These are phyloP conservation scores for Diaporthe citrichinensis DNA, from an alignment of 2,329 filamentous ascomycete genomes.

Conservation along the genomic window DNA sequence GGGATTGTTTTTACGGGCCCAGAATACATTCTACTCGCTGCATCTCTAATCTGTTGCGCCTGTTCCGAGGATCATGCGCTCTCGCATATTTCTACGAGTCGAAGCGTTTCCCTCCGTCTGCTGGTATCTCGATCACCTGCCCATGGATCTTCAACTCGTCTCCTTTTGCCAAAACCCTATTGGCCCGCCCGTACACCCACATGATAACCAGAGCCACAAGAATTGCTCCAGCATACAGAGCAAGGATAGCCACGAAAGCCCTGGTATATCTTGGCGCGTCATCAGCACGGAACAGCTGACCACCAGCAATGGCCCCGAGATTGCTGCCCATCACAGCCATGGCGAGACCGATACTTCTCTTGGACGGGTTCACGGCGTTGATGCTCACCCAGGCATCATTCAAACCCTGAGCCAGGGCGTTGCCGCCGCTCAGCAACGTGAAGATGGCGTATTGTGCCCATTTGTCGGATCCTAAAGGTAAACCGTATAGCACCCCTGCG, in stretches of 20 bases:
- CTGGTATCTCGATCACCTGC: background rate
- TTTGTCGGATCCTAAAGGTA: background rate
- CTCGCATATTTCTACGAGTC: background rate
- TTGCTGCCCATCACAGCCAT: conserved; percentile 43
- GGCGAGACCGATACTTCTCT: conserved; percentile 41
- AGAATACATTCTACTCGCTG: too few species aligned
- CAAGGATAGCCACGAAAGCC: conserved; percentile 40
- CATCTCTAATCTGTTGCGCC: background rate
- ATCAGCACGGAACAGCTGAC: conserved; percentile 38
- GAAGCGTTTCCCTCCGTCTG: background rate
- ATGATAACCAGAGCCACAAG: background rate
- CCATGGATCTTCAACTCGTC: background rate
- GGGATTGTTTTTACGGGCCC: too few species aligned
- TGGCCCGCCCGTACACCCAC: background rate
- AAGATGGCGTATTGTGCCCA: conserved; percentile 40
- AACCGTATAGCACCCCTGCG: background rate
- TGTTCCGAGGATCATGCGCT: background rate
- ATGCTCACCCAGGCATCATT: conserved; percentile 43
- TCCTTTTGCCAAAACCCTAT: background rate
- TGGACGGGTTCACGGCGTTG: conserved; percentile 34
- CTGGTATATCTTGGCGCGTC: conserved; percentile 40
- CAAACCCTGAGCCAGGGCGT: conserved; percentile 38
- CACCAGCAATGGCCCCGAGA: conserved; percentile 36
- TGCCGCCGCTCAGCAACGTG: conserved; percentile 40
- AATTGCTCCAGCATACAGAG: conserved; percentile 42